Base-by-base conservation (phyloP, 371 early-diverging fungal species). In the Actinomortierella ambigua region DNA sequence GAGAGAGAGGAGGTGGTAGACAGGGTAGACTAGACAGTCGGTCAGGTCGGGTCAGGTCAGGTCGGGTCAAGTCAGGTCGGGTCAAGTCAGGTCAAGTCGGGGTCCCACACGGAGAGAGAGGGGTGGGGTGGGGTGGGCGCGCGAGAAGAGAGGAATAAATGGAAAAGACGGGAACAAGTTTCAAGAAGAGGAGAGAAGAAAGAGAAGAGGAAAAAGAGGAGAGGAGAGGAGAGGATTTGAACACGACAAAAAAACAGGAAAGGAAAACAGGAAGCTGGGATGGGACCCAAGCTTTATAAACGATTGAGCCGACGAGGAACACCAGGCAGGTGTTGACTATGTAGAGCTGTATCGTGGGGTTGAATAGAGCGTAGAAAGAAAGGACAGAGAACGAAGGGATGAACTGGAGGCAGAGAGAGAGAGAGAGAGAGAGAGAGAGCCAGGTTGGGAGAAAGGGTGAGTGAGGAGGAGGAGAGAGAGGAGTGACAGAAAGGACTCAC, bases 381-480 rank as follows among this genome's bases (percentile, higher is more conserved):
- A n/a, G 13, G 23, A 49, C 17, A 23, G 24, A 23, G n/a, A 26
- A 26, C 23, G 23, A 26, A 11, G 24, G 49, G 24, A 23, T 22
- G 49, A 26, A 13, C 17, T 17, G 18, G 47, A 8, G 9, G n/a
- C 22, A 6, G 18, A 46, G 23, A 49, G 22, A 49, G 49, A 49
- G 23, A 49, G 46, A 48, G 22, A 48, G 20, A 3, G 48, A 48
- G 20, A 48, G 20, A 39, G 39, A 53, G 53, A 53, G 53, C 52
- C 29, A 51, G 34, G 27, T 27, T 27, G 52, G 34, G 53, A 39
- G 53, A 18, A 18, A 23, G 17, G 17, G 18, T 6, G 20, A 22
- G 18, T 39, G 34, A 15, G 34, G 46, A 46, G 8, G 17, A 41
- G 15, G 41, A 41, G 41, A 41, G 41, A 41, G 46, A 46, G 46